Evolutionary conservation across 139 green algal species (phyloP), one percentile per base, ranked within the genome.

Genomic region (Ettlia oleoabundans): DNA sequence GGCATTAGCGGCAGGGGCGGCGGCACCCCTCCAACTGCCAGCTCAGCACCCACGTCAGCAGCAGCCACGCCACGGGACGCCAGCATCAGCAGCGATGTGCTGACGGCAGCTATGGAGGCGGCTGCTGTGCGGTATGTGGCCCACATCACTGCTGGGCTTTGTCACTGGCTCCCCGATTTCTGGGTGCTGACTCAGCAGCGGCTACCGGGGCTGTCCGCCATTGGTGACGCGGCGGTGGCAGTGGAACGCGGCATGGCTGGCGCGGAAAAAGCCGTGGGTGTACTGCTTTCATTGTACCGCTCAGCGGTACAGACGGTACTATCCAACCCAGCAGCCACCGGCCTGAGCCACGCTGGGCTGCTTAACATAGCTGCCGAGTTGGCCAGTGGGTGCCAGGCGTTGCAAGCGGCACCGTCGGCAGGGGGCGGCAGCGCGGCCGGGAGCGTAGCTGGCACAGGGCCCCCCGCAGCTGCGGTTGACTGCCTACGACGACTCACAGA

Each of bases 401-500:
- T 72, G 66, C 69, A 82, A 30, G 73, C 53, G 0, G 47, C 32
- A 4, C 24, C 52, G 10, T 9, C 35, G 8, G 47, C 43, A 30
- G 47, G 71, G 43, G 51, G 75, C 38, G 28, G 10, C 58, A 42
- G 38, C n/a, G 41, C 41, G n/a, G 38, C 21, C 3, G 8, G 13
- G 2, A n/a, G n/a, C n/a, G n/a, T n/a, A n/a, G n/a, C n/a, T n/a
- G n/a, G n/a, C n/a, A n/a, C n/a, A n/a, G n/a, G n/a, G n/a, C 7
- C 55, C 1, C 83, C 70, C 3, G 18, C 26, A 2, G 69, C 10
- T 10, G 69, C 66, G 1, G 26, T 75, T 18, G 72, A 52, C 9
- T 80, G 47, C 21, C 47, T 89, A 70, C 51, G 42, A 55, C 38
- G 68, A 28, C 76, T 89, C 26, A 61, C 76, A 0, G 38, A 76